A percentile compares a stretch with the other conserved stretches of the same genome.
phyloP scores from a whole-genome alignment of 495 filamentous ascomycete genomes.

The Xylaria bambusicola region DNA sequence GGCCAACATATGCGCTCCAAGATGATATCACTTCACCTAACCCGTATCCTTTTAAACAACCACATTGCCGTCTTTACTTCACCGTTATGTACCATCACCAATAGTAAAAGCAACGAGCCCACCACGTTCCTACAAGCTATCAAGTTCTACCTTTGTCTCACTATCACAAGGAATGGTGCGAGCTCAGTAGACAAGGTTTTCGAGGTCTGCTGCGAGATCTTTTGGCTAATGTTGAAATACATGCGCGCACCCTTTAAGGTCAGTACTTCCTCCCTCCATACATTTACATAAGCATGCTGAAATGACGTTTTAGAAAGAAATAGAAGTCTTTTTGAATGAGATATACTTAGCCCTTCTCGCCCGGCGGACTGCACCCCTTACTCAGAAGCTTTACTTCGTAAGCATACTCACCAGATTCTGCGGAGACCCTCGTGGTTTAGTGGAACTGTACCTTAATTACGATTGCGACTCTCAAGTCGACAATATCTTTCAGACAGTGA shows the following conservation, averaged over 20 bases:
- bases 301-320: constrained; percentile 71
- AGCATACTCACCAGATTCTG: constrained; percentile 80
- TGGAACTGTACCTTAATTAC: constrained; percentile 98
- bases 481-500: constrained; percentile 94
- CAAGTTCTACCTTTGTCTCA: constrained; percentile 93
- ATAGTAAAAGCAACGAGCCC: constrained; percentile 78
- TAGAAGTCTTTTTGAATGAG: constrained; percentile 96
- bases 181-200: constrained; percentile 90
- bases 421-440: constrained; percentile 81
- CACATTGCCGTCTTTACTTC: constrained; percentile 85
- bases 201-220: constrained; percentile 95
- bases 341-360: constrained; percentile 95
- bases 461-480: constrained; percentile 94
- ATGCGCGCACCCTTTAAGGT: constrained; percentile 94
- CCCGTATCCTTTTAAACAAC: constrained; percentile 92
- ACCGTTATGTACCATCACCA: constrained; percentile 84
- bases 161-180: constrained; percentile 90
- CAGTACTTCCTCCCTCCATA: constrained; percentile 15
- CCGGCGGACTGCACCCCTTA: constrained; percentile 77
- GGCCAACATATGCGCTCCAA: constrained; percentile 97
- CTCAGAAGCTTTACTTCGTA: constrained; percentile 91
- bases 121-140: constrained; percentile 93
- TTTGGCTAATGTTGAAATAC: constrained; percentile 93
- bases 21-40: constrained; percentile 88
- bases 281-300: constrained; percentile 17